Percentiles rank a stretch among this genome's conserved stretches.
These are phyloP conservation scores for Sanguinoderma infundibulare DNA, from an alignment of 1,284 basidiomycete genomes.

Conservation along the genomic window DNA sequence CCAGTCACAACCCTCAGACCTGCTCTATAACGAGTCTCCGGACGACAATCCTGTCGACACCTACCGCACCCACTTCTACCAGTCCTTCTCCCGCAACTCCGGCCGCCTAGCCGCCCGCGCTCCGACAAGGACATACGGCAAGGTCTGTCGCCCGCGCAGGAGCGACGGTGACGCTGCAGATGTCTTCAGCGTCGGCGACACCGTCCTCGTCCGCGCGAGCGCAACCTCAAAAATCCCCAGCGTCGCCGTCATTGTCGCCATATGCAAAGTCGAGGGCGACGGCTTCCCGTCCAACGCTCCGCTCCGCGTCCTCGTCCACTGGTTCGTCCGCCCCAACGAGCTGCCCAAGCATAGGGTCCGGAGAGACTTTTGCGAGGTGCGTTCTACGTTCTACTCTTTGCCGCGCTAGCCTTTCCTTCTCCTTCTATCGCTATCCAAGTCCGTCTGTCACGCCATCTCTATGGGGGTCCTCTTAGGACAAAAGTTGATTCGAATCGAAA, in stretches of 20 bases:
- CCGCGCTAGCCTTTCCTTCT: background rate
- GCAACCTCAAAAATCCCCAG: conserved; percentile 50
- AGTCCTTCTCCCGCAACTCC: conserved; percentile 12
- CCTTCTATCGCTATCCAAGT: too few species aligned
- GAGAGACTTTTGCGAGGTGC: conserved; percentile 59
- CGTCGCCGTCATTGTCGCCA: conserved; percentile 64
- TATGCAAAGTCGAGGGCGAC: conserved; percentile 57
- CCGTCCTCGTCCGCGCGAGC: conserved; percentile 63
- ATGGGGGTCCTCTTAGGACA: too few species aligned
- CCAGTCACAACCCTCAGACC: conserved; percentile 24
- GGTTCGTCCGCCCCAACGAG: conserved; percentile 70
- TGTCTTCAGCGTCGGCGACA: conserved; percentile 60
- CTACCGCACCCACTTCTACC: conserved; percentile 32
- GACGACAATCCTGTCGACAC: conserved; percentile 10
- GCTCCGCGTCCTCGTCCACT: conserved; percentile 65
- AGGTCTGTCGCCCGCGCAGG: conserved; percentile 8
- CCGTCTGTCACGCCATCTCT: too few species aligned
- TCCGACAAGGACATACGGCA: conserved; percentile 23
- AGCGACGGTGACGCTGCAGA: background rate
- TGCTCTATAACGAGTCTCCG: conserved; percentile 27
- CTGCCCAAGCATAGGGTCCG: conserved; percentile 60
- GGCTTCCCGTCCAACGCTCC: conserved; percentile 32
- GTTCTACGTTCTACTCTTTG: conserved; percentile 21
- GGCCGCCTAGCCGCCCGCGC: background rate
- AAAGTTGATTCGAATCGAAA: too few species aligned